phyloP scores from a whole-genome alignment of 192 early-diverging fungal species.

The Coemansia sp. region DNA sequence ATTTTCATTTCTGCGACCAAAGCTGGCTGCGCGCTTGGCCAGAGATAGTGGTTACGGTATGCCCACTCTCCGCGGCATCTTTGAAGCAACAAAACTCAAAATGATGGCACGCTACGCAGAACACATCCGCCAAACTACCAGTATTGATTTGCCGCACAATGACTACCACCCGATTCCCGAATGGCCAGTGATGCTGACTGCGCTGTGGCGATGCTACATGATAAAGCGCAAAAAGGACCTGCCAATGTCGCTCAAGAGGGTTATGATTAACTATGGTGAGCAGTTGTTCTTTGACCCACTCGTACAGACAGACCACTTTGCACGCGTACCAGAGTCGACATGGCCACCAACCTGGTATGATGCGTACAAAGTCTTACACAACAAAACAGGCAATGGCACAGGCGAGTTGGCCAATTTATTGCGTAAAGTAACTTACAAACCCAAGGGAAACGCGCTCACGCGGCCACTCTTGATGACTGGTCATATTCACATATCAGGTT shows the following conservation, averaged over 20 bases:
- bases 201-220: not conserved
- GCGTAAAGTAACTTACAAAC: no score
- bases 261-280: not conserved
- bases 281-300: not conserved
- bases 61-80: constrained; percentile 2
- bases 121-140: not conserved
- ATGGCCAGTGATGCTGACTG: not conserved
- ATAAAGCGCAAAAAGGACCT: not conserved
- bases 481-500: not conserved
- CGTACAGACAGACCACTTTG: not conserved
- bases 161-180: not conserved
- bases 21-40: not conserved
- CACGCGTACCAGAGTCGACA: not conserved
- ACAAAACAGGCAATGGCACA: not conserved
- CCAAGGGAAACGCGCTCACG: no score
- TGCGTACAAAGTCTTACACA: not conserved
- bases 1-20: constrained; percentile 1
- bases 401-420: no score
- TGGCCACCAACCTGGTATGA: not conserved
- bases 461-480: not conserved
- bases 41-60: not conserved
- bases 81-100: constrained; percentile 8
- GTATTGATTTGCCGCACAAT: not conserved
- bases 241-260: not conserved
- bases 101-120: not conserved